Evolutionary conservation across 371 early-diverging fungal genomes (phyloP), one percentile per base, ranked within the genome.

Genomic region (Cokeromyces recurvatus): DNA sequence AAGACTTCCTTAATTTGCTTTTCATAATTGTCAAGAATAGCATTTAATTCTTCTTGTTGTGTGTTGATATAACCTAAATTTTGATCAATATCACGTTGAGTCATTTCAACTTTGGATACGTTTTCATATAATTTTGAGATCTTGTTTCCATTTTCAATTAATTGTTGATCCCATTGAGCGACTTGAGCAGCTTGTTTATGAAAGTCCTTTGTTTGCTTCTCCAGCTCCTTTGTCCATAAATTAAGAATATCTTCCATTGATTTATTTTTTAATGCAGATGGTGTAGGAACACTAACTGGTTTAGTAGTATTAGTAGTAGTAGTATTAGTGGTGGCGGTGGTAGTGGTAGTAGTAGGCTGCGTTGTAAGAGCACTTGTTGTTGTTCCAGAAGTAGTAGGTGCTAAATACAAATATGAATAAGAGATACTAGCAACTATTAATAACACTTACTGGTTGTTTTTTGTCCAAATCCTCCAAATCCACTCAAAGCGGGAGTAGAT

Each of bases 161-260:
- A 62, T 52, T 80, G 78, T 24, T 81, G 79, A 71, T 96, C 96
- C 91, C 89, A 90, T 38, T 85, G 75, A 32, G 81, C 75, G n/a
- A 94, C 86, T 51, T 90, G 82, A 45, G 68, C 74, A 2, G 94
- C 95, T 66, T 90, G 90, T 21, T 75, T 75, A 46, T 91, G 92
- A 75, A 96, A 96, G 31, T 89, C 86, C 14, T 77, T 77, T 1
- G 91, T 85, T 45, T 85, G 82, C 38, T 68, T 71, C 29, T 88
- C 82, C 38, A 96, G 70, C 54, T 94, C 91, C 24, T 70, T 69
- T 14, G 85, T 87, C 93, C 94, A 96, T 55, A 81, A 74, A 41
- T 88, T 86, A 39, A 92, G 65, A 31, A 96, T 87, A 48, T 92
- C 93, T 52, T 90, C 92, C 76, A 96, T 79, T 9, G 86, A 83